Evolutionary conservation across 768 basidiomycete species (phyloP).

Genomic region (Rhodosporidiobolus odoratus): DNA sequence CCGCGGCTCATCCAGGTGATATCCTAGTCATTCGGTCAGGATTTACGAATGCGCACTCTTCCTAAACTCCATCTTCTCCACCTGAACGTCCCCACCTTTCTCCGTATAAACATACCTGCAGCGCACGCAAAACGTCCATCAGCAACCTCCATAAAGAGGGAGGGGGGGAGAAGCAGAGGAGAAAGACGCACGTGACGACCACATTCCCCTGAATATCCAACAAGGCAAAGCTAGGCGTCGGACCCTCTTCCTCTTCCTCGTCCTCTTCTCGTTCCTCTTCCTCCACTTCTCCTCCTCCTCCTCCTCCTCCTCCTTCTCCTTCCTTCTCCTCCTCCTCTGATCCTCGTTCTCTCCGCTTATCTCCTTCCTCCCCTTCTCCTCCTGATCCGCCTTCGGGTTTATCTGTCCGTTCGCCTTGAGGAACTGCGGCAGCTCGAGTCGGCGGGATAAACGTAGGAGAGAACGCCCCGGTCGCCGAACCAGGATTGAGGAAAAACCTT

Average conservation of each 20-base stretch:
- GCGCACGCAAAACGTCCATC: background rate
- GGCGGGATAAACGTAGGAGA: conserved; percentile 17
- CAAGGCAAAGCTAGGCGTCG: conserved; percentile 87
- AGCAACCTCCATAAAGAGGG: conserved; percentile 49
- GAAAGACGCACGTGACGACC: conserved; percentile 83
- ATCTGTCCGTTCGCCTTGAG: background rate
- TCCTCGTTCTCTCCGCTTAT: background rate
- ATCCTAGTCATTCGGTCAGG: background rate
- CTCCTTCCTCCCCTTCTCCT: background rate
- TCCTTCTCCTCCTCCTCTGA: background rate
- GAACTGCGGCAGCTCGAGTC: background rate
- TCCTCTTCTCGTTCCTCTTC: background rate
- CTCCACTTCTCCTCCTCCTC: background rate
- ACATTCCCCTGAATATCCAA: conserved; percentile 98
- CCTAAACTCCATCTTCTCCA: conserved; percentile 28
- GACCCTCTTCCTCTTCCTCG: conserved; percentile 50
- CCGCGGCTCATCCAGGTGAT: too few relatives aligned
- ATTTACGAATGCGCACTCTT: conserved; percentile 41
- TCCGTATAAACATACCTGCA: conserved; percentile 28
- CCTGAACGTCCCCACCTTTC: conserved; percentile 19
- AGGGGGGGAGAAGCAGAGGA: conserved; percentile 56
- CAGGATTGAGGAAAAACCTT: conserved; percentile 92
- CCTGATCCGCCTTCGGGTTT: background rate
- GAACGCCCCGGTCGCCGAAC: conserved; percentile 85
- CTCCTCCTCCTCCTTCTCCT: background rate